A percentile compares a stretch with the other conserved stretches of the same genome.
phyloP scores from a whole-genome alignment of 2,329 filamentous ascomycete genomes.

The Coniochaeta pulveracea region DNA sequence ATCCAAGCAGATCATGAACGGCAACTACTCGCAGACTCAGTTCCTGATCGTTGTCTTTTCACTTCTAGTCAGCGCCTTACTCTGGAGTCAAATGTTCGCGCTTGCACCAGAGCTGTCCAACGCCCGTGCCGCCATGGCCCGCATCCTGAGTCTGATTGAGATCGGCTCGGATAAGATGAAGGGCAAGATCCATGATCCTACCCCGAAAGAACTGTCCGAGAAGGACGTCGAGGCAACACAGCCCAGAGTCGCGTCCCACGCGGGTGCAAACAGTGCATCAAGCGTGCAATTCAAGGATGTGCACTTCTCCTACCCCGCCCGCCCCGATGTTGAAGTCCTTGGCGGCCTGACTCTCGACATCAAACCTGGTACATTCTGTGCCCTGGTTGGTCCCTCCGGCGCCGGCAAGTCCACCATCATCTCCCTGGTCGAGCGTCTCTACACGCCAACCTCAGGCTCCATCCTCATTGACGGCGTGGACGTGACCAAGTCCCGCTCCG shows the following conservation, averaged over 20 bases:
- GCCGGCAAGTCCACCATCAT: slow-evolving; percentile 59
- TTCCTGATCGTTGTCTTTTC: slow-evolving; percentile 67
- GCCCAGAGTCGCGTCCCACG: slow-evolving; percentile 2
- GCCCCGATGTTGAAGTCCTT: slow-evolving; percentile 46
- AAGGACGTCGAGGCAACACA: slow-evolving; percentile 19
- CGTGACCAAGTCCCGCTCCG: slow-evolving; percentile 22
- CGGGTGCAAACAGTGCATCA: slow-evolving; percentile 11
- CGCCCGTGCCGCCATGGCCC: slow-evolving; percentile 49
- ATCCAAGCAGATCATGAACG: slow-evolving; percentile 55
- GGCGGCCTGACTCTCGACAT: slow-evolving; percentile 44
- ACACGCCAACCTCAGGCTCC: slow-evolving; percentile 27
- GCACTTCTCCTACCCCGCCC: slow-evolving; percentile 53
- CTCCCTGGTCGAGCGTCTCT: slow-evolving; percentile 39
- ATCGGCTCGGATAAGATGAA: slow-evolving; percentile 21
- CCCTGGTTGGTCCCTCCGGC: slow-evolving; percentile 54
- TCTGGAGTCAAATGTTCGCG: slow-evolving; percentile 65
- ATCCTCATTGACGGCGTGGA: slow-evolving; percentile 34
- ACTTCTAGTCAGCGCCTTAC: slow-evolving; percentile 60
- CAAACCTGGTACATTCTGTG: slow-evolving; percentile 47
- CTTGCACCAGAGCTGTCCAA: slow-evolving; percentile 63
- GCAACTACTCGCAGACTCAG: slow-evolving; percentile 49
- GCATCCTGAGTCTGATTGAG: slow-evolving; percentile 42
- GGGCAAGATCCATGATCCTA: slow-evolving; percentile 7
- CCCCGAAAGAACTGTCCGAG: background rate
- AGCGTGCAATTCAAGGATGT: slow-evolving; percentile 45